These are phyloP conservation scores for Penicillium herquei DNA, from an alignment of 495 filamentous ascomycete genomes.

Conservation along the genomic window DNA sequence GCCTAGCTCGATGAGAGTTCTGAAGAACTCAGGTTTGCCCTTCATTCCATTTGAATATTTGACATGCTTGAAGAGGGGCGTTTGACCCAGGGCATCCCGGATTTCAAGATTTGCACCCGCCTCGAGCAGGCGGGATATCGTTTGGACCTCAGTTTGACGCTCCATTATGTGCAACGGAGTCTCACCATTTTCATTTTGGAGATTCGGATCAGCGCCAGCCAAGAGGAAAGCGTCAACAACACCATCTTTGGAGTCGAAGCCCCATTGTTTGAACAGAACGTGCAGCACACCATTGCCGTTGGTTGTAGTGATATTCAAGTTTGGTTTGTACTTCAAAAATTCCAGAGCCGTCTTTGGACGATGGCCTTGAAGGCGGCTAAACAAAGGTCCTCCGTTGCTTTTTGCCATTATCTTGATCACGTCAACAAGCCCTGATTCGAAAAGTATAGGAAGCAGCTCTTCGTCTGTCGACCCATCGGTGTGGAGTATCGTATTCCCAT, in stretches of 20 bases:
- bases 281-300: conserved; percentile 9
- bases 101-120: conserved; percentile 22
- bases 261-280: not conserved
- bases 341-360: not conserved
- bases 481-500: conserved; percentile 14
- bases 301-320: not conserved
- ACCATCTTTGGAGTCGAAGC: not conserved
- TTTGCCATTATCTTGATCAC: conserved; percentile 4
- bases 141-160: not conserved
- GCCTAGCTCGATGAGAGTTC: too few species aligned
- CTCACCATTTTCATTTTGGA: conserved; percentile 13
- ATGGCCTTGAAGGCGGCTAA: not conserved
- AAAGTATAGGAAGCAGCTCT: conserved; percentile 10
- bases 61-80: conserved; percentile 15
- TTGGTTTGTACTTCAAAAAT: conserved; percentile 3
- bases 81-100: conserved; percentile 14
- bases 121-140: conserved; percentile 8
- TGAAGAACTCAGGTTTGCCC: too few species aligned
- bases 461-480: conserved; percentile 7
- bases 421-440: conserved; percentile 9
- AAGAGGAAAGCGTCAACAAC: conserved; percentile 13
- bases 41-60: too few species aligned
- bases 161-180: conserved; percentile 9
- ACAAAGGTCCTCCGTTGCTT: conserved; percentile 1
- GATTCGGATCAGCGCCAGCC: conserved; percentile 17